Conservation (phyloP, 768 basidiomycete genomes). For the Mycena metata region DNA sequence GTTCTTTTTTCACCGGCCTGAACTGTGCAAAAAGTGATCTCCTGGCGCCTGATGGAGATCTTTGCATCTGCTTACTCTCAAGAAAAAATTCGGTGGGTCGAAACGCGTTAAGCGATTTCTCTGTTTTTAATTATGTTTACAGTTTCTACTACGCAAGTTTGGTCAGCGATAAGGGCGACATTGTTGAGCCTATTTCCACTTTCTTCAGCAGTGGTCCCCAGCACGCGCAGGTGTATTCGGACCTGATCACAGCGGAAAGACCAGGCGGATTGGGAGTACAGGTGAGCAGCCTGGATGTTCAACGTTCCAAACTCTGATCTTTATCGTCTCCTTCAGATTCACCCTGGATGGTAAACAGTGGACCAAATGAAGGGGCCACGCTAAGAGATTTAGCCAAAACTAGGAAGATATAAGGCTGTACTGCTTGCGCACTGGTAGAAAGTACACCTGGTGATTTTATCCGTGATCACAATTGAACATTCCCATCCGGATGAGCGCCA, state of each 20-base stretch:
- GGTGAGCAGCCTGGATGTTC: background rate
- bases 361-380: background rate
- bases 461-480: no score
- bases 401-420: no score
- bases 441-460: no score
- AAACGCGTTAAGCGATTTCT: background rate
- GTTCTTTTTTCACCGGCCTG: constrained; percentile 30
- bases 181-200: constrained; percentile 18
- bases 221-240: constrained; percentile 46
- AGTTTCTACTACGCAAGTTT: constrained; percentile 49
- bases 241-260: constrained; percentile 42
- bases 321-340: background rate
- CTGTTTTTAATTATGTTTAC: background rate
- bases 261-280: constrained; percentile 33
- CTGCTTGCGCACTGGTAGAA: no score
- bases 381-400: no score
- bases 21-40: constrained; percentile 44
- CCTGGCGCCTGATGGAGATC: constrained; percentile 40
- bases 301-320: background rate
- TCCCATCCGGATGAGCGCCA: no score
- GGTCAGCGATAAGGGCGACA: constrained; percentile 40
- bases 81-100: constrained; percentile 41
- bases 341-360: constrained; percentile 6
- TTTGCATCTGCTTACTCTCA: constrained; percentile 41
- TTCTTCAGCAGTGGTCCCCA: constrained; percentile 44